Evolutionary conservation across 306 rosid species (phyloP).

Genomic region (Lablab purpureus): DNA sequence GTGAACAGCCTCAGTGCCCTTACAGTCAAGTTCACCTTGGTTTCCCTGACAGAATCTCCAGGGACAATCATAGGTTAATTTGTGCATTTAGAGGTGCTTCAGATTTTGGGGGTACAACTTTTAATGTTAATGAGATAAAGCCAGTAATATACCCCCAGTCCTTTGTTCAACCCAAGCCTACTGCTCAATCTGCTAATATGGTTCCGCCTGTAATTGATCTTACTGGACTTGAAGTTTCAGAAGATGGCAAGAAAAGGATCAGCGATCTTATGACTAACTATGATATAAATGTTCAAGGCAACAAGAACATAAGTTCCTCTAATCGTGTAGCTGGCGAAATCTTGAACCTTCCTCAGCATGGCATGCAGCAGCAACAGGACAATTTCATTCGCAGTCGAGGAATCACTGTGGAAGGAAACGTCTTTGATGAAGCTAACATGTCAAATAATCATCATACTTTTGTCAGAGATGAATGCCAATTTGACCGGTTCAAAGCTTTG

Average conservation of each 20-base stretch:
- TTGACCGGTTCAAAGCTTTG: slow-evolving; percentile 59
- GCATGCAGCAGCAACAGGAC: slow-evolving; percentile 45
- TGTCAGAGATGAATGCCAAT: slow-evolving; percentile 54
- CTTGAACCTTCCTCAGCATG: slow-evolving; percentile 44
- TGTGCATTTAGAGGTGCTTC: slow-evolving; percentile 57
- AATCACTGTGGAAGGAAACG: slow-evolving; percentile 54
- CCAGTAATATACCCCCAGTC: slow-evolving; percentile 64
- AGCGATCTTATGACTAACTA: slow-evolving; percentile 65
- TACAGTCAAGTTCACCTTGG: slow-evolving; percentile 59
- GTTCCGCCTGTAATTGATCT: slow-evolving; percentile 55
- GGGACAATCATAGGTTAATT: slow-evolving; percentile 70
- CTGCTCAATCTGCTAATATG: slow-evolving; percentile 49
- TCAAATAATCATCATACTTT: slow-evolving; percentile 50
- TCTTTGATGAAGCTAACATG: slow-evolving; percentile 52
- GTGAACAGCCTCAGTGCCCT: slow-evolving; percentile 63
- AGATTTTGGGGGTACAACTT: slow-evolving; percentile 57
- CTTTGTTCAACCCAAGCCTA: slow-evolving; percentile 53
- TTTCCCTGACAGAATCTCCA: slow-evolving; percentile 58
- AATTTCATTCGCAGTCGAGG: slow-evolving; percentile 53
- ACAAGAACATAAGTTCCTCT: slow-evolving; percentile 42
- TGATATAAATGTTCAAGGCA: slow-evolving; percentile 61
- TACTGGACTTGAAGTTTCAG: slow-evolving; percentile 65
- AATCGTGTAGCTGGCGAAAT: slow-evolving; percentile 40
- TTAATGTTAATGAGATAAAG: slow-evolving; percentile 64
- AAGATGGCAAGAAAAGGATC: slow-evolving; percentile 66